Evolutionary conservation across 116 monocot species (phyloP), one percentile per base, ranked within the genome.

Genomic region (Dioscorea cayenensis): DNA sequence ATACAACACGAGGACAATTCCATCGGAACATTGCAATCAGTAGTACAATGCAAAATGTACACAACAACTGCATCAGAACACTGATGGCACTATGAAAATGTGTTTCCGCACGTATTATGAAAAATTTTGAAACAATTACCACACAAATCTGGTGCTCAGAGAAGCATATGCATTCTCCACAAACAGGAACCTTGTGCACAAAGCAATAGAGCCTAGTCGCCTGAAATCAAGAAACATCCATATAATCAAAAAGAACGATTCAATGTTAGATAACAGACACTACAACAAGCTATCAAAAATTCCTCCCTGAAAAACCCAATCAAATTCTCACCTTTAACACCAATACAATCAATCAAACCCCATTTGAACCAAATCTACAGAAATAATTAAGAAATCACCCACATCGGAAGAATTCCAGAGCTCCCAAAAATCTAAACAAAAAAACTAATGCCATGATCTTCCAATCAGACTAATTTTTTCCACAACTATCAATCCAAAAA

Each of bases 201-300:
- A 97, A 97, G 83, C 97, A 97, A 73, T 97, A 97, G 37, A 92
- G 84, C 86, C 90, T 88, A 63, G 97, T 97, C 14, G 97, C 97
- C 97, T 97, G 83, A 50, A 77, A 81, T 16, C 62, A 75, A 58
- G 14, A 55, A n/a, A 19, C 55, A 12, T n/a, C 55, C 16, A 55
- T 14, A 18, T 55, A 3, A 55, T 55, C 55, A 55, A 19, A 55
- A 25, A 25, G 25, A 25, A 25, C 0, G 25, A 55, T 16, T 1
- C 7, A 10, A 43, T 43, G 1, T 43, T 12, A 43, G 43, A 43
- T 43, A 12, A 55, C 5, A 55, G 32, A 32, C 1, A 0, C 2
- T 3, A 32, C 32, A 32, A 32, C 32, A n/a, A 55, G 17, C 55
- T 55, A n/a, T 18, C 16, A n/a, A 11, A 55, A n/a, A 16, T 16